Conservation (phyloP, 2,329 filamentous ascomycete genomes). For the Paecilomyces dactylethromorphus region DNA sequence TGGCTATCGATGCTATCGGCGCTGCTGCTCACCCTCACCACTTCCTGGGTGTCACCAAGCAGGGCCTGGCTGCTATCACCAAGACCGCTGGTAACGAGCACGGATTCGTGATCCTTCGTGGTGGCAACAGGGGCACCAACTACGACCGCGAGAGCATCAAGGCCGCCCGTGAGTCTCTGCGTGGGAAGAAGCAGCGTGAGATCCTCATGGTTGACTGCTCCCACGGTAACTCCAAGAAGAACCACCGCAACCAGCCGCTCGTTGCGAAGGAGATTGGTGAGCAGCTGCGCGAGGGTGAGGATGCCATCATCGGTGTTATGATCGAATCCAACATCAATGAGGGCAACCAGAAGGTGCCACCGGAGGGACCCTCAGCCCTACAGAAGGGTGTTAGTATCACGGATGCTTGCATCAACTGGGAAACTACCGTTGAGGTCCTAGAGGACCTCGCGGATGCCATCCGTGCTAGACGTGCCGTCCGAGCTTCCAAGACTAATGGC, state of each 20-base stretch:
- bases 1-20: conserved; percentile 94
- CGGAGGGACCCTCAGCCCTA: conserved; percentile 69
- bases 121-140: conserved; percentile 88
- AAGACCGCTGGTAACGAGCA: conserved; percentile 91
- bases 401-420: conserved; percentile 94
- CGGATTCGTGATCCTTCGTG: conserved; percentile 92
- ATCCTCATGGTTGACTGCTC: conserved; percentile 99
- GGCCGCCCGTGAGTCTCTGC: conserved; percentile 68
- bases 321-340: conserved; percentile 98
- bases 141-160: conserved; percentile 81
- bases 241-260: conserved; percentile 95
- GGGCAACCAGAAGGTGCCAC: conserved; percentile 78
- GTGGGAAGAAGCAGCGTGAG: conserved; percentile 75
- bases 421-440: conserved; percentile 71
- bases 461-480: conserved; percentile 58
- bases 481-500: conserved; percentile 22
- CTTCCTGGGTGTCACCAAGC: conserved; percentile 98
- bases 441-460: conserved; percentile 83
- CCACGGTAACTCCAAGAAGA: conserved; percentile 95
- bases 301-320: conserved; percentile 91
- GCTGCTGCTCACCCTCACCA: conserved; percentile 64
- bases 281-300: conserved; percentile 81
- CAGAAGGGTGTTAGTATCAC: conserved; percentile 93
- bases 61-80: conserved; percentile 90
- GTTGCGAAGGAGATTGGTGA: conserved; percentile 76